Evolutionary conservation across 768 basidiomycete genomes (phyloP).

Genomic region (Tylopilus felleus): DNA sequence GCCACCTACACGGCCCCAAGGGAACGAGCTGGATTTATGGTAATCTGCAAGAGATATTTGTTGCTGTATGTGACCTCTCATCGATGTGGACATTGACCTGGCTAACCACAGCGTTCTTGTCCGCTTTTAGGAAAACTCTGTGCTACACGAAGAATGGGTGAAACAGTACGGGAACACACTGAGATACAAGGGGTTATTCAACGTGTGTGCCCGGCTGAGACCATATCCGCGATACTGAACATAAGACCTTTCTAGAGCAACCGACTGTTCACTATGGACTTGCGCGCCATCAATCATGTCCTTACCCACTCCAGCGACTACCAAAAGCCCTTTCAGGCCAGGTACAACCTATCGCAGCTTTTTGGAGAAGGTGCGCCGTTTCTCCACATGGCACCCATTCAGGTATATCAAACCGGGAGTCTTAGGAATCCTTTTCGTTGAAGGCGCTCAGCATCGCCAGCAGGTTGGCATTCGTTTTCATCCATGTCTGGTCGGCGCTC

Average conservation of each 20-base stretch:
- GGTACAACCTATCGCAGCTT: neutral
- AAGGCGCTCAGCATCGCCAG: conserved; percentile 32
- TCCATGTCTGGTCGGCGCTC: neutral
- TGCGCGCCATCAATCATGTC: conserved; percentile 4
- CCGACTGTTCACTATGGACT: neutral
- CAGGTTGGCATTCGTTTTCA: conserved; percentile 26
- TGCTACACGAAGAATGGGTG: conserved; percentile 4
- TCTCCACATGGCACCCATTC: neutral
- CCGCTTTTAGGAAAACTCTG: neutral
- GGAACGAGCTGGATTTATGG: conserved; percentile 28
- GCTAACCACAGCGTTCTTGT: neutral
- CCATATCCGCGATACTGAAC: neutral
- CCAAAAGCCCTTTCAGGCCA: neutral
- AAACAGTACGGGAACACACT: conserved; percentile 3
- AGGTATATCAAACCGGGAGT: neutral
- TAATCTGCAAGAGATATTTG: neutral
- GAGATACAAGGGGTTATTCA: conserved; percentile 1
- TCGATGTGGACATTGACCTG: neutral
- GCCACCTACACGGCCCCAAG: conserved; percentile 29
- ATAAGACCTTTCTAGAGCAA: neutral
- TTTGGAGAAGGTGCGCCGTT: neutral
- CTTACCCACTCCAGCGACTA: conserved; percentile 6
- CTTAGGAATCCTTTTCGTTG: conserved; percentile 3
- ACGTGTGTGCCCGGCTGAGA: neutral
- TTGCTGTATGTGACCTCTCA: neutral